phyloP scores from a whole-genome alignment of 768 basidiomycete species.

The Leucocoprinus sp. region DNA sequence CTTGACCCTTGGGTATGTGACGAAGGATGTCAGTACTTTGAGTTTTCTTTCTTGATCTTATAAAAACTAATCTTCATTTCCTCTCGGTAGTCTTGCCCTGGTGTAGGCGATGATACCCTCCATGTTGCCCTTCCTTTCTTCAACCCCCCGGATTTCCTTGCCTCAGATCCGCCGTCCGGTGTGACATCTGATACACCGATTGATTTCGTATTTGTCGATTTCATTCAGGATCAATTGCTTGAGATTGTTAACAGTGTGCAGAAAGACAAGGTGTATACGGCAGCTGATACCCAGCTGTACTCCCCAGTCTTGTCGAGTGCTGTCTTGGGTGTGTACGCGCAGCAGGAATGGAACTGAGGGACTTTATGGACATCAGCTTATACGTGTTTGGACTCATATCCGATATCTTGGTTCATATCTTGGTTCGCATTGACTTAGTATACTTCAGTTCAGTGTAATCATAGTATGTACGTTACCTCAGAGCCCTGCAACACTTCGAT shows the following conservation, averaged over 20 bases:
- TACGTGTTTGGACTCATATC: no score
- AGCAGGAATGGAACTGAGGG: conserved; percentile 33
- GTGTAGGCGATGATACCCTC: conserved; percentile 62
- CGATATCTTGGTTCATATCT: no score
- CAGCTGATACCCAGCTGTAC: conserved; percentile 46
- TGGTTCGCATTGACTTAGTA: no score
- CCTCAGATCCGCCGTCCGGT: conserved; percentile 40
- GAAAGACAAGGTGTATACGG: conserved; percentile 38
- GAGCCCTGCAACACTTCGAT: no score
- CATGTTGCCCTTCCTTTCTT: conserved; percentile 58
- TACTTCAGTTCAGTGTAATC: no score
- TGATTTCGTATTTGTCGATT: conserved; percentile 73
- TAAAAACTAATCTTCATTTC: not conserved
- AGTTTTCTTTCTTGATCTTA: not conserved
- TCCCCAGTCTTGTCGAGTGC: conserved; percentile 41
- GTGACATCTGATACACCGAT: conserved; percentile 40
- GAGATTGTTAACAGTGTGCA: conserved; percentile 49
- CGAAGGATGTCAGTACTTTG: conserved; percentile 43
- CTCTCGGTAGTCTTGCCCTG: conserved; percentile 52
- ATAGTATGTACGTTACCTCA: no score
- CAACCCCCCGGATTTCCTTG: conserved; percentile 48
- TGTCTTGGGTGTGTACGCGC: conserved; percentile 51
- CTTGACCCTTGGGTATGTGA: conserved; percentile 70
- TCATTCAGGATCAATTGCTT: conserved; percentile 48
- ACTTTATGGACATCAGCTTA: no score